These are phyloP conservation scores for Psilocybe tampanensis DNA, from an alignment of 768 basidiomycete species.

Conservation along the genomic window DNA sequence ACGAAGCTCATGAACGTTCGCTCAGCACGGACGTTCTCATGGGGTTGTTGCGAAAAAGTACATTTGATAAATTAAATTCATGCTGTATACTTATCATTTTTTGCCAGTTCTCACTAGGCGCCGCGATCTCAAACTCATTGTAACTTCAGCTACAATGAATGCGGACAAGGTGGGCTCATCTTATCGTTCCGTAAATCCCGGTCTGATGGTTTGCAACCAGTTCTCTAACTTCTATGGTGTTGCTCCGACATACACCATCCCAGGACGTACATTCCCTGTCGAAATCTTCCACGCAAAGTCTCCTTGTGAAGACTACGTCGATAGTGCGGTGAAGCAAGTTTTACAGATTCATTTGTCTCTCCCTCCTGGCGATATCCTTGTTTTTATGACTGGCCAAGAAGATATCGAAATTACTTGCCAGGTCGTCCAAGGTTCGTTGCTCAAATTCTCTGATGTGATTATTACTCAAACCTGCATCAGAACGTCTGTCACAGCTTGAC, in stretches of 20 bases:
- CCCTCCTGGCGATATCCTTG: conserved; percentile 92
- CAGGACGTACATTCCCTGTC: conserved; percentile 93
- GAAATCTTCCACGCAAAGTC: conserved; percentile 96
- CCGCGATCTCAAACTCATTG: conserved; percentile 92
- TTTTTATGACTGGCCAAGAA: conserved; percentile 99
- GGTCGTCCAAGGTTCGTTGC: conserved; percentile 75
- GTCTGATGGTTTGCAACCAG: conserved; percentile 38
- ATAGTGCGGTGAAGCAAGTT: conserved; percentile 97
- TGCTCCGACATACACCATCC: conserved; percentile 93
- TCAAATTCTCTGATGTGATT: conserved; percentile 3
- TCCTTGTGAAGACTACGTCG: conserved; percentile 99
- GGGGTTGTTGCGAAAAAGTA: conserved; percentile 94
- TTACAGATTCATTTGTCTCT: conserved; percentile 94
- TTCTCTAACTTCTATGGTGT: conserved; percentile 96
- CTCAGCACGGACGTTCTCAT: conserved; percentile 97
- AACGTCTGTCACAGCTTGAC: conserved; percentile 90
- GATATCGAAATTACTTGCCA: conserved; percentile 98
- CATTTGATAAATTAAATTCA: conserved; percentile 25
- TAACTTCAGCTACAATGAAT: conserved; percentile 99
- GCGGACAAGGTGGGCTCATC: conserved; percentile 81
- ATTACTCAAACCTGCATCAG: conserved; percentile 41
- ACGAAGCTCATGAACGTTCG: conserved; percentile 98
- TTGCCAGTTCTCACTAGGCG: conserved; percentile 78
- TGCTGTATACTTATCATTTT: neutral
- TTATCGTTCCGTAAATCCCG: neutral